A percentile compares a stretch with the other conserved stretches of the same genome.
Conservation (phyloP, 345 rosid species). For the Populus alba region DNA sequence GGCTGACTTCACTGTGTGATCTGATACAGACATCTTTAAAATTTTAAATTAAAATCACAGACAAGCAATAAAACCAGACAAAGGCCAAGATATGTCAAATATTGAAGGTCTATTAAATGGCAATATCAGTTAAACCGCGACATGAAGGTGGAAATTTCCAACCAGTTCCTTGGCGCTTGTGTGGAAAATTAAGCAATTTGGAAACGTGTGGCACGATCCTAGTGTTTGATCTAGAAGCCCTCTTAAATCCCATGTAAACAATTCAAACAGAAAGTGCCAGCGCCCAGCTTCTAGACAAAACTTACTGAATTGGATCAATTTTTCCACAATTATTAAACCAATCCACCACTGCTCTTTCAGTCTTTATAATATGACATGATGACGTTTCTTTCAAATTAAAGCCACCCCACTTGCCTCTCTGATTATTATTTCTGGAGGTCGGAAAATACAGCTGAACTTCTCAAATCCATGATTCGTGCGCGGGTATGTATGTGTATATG, state of each 20-base stretch:
- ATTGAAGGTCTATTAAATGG: background rate
- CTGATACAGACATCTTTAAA: background rate
- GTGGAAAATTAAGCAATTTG: constrained; percentile 24
- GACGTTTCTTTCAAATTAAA: no score
- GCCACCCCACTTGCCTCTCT: background rate
- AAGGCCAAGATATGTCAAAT: background rate
- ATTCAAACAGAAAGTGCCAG: constrained; percentile 19
- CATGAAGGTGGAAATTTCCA: background rate
- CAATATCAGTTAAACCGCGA: background rate
- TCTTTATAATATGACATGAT: background rate
- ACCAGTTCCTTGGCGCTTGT: background rate
- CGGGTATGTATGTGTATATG: no score
- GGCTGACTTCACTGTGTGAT: background rate
- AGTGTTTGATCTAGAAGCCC: constrained; percentile 21
- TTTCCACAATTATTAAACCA: background rate
- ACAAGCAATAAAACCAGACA: background rate
- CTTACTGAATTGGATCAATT: background rate
- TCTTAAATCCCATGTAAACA: background rate
- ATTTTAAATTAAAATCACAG: background rate
- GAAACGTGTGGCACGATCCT: constrained; percentile 19
- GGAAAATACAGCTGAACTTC: background rate
- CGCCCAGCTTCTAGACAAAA: constrained; percentile 22
- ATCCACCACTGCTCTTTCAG: background rate
- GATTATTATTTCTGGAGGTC: background rate
- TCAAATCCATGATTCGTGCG: no score